Percentiles rank a stretch among this genome's conserved stretches.
Conservation (phyloP, 352 stramenopile genomes). For the Nothophytophthora sp. region DNA sequence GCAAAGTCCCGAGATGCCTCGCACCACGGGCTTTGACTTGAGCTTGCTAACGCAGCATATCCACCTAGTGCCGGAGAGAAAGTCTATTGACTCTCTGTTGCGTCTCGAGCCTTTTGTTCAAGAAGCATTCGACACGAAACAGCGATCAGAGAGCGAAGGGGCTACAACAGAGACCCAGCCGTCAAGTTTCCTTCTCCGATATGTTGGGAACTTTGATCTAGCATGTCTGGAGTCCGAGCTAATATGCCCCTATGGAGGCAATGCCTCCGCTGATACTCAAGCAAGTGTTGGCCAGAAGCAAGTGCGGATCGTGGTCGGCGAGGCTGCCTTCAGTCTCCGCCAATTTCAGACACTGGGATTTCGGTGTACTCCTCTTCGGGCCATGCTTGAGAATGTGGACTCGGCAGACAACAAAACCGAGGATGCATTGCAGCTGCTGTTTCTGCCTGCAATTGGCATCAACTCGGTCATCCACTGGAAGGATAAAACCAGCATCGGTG, state of each 20-base stretch:
- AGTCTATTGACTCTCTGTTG: conserved; percentile 8
- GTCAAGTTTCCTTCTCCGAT: conserved; percentile 42
- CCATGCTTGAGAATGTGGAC: conserved; percentile 26
- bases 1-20: conserved; percentile 1
- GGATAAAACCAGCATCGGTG: conserved; percentile 7
- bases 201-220: conserved; percentile 48
- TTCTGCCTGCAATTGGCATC: conserved; percentile 21
- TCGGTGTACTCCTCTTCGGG: conserved; percentile 21
- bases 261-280: conserved; percentile 1
- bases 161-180: background rate
- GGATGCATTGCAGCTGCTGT: conserved; percentile 27
- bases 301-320: conserved; percentile 29
- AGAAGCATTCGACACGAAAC: conserved; percentile 42
- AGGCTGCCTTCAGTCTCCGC: conserved; percentile 43
- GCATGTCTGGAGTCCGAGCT: conserved; percentile 41
- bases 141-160: background rate
- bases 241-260: conserved; percentile 33
- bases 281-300: conserved; percentile 25
- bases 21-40: conserved; percentile 23
- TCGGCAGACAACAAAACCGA: background rate
- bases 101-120: conserved; percentile 27
- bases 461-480: conserved; percentile 31
- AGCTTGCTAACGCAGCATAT: conserved; percentile 20
- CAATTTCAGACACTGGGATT: conserved; percentile 59
- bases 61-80: conserved; percentile 13